Percentiles rank a stretch among this genome's conserved stretches.
phyloP scores from a whole-genome alignment of 352 stramenopile genomes.

The Pythium phragmiticola region DNA sequence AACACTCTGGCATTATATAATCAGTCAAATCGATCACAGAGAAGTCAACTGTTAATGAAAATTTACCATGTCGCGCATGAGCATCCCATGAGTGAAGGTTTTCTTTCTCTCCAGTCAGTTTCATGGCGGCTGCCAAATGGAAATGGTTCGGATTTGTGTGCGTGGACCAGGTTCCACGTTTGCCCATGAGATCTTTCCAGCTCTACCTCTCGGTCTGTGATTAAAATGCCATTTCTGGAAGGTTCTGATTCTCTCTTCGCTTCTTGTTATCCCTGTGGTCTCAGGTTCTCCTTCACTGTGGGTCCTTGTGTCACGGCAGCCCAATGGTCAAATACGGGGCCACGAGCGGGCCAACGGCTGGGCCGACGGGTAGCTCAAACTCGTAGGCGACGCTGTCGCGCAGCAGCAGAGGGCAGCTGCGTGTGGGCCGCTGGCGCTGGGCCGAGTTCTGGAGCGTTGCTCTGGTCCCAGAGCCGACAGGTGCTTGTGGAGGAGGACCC shows the following conservation, averaged over 20 bases:
- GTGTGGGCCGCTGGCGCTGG: not conserved
- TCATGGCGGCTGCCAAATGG: not conserved
- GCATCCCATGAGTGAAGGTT: not conserved
- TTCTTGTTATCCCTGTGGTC: not conserved
- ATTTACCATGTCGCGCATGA: no score
- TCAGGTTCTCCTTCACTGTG: not conserved
- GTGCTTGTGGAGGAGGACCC: not conserved
- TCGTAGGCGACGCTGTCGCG: conserved; percentile 10
- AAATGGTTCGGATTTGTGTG: not conserved
- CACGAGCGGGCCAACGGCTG: conserved; percentile 21
- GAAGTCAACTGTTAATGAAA: no score
- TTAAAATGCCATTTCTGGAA: not conserved
- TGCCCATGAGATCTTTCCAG: not conserved
- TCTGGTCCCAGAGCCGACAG: not conserved
- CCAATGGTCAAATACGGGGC: conserved; percentile 24
- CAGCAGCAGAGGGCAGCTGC: conserved; percentile 20
- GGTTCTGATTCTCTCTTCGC: not conserved
- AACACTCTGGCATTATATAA: no score
- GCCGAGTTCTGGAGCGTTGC: not conserved
- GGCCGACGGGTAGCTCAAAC: conserved; percentile 25
- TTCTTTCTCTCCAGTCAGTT: not conserved
- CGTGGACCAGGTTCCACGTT: not conserved
- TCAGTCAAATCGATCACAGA: no score
- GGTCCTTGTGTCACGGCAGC: not conserved
- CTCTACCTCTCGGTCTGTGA: not conserved